These are phyloP conservation scores for Hygrocybe coccinea DNA, from an alignment of 768 basidiomycete genomes.

Conservation along the genomic window DNA sequence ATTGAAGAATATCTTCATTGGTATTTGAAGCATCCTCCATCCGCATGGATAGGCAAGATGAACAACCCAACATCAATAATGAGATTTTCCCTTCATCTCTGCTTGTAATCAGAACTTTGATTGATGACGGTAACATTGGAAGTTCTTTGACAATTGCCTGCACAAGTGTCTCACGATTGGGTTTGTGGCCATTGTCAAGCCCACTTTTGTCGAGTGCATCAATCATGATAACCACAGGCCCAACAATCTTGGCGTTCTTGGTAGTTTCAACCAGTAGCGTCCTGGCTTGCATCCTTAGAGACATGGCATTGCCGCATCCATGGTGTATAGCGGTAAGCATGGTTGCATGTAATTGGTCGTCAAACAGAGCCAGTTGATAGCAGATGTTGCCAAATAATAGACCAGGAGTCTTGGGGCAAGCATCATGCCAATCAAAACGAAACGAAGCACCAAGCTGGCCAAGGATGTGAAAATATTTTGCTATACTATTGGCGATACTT, in stretches of 20 bases:
- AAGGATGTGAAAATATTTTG: not conserved
- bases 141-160: not conserved
- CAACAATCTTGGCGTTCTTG: not conserved
- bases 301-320: not conserved
- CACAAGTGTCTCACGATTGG: not conserved
- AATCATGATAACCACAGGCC: constrained; percentile 5
- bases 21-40: not conserved
- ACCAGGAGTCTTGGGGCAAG: not conserved
- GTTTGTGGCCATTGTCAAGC: not conserved
- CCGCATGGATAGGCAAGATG: not conserved
- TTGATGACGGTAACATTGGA: not conserved
- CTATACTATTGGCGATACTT: constrained; percentile 1
- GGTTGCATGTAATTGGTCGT: not conserved
- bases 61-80: not conserved
- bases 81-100: not conserved
- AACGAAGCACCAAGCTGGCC: constrained; percentile 5
- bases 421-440: not conserved
- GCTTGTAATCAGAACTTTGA: constrained; percentile 1
- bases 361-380: not conserved
- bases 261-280: not conserved
- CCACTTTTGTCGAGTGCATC: constrained; percentile 6
- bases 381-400: constrained; percentile 5
- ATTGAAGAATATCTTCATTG: not conserved
- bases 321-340: not conserved
- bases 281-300: not conserved